These are phyloP conservation scores for Xylariaceae sp. DNA, from an alignment of 2,329 filamentous ascomycete species.

Conservation along the genomic window DNA sequence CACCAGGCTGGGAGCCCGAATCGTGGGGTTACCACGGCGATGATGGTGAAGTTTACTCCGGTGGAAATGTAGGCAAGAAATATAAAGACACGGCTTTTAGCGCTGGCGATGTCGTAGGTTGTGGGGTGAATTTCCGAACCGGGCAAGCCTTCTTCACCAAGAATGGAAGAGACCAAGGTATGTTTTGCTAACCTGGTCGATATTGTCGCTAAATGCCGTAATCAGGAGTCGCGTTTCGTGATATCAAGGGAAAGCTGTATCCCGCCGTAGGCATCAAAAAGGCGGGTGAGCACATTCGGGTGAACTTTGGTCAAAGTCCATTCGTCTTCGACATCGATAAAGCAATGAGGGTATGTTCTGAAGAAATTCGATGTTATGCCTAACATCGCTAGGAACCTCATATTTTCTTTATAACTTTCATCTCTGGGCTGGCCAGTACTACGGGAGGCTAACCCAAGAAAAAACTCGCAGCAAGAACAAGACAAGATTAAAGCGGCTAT, in stretches of 20 bases:
- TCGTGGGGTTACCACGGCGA: conserved; percentile 75
- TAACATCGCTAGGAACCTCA: too few species aligned
- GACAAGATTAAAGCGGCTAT: conserved; percentile 66
- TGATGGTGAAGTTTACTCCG: conserved; percentile 66
- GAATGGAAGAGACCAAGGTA: conserved; percentile 64
- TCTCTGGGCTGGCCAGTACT: too few species aligned
- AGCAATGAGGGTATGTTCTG: conserved; percentile 71
- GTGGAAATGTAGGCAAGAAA: conserved; percentile 60
- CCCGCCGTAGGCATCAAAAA: conserved; percentile 71
- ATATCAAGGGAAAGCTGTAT: conserved; percentile 70
- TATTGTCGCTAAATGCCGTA: conserved; percentile 10
- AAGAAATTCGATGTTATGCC: neutral
- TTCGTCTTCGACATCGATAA: conserved; percentile 93
- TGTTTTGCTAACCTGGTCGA: conserved; percentile 7
- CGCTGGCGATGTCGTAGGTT: conserved; percentile 65
- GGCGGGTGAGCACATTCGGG: conserved; percentile 64
- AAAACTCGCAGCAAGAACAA: conserved; percentile 60
- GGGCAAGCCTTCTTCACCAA: conserved; percentile 72
- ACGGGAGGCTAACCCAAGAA: conserved; percentile 1
- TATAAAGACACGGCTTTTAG: conserved; percentile 62
- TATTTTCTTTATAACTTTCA: too few species aligned
- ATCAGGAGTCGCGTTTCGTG: conserved; percentile 72
- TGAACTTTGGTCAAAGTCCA: conserved; percentile 73
- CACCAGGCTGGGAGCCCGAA: conserved; percentile 70
- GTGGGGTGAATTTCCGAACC: conserved; percentile 69